Evolutionary conservation across 2,329 filamentous ascomycete species (phyloP).

Genomic region (Neofusicoccum laricinum): DNA sequence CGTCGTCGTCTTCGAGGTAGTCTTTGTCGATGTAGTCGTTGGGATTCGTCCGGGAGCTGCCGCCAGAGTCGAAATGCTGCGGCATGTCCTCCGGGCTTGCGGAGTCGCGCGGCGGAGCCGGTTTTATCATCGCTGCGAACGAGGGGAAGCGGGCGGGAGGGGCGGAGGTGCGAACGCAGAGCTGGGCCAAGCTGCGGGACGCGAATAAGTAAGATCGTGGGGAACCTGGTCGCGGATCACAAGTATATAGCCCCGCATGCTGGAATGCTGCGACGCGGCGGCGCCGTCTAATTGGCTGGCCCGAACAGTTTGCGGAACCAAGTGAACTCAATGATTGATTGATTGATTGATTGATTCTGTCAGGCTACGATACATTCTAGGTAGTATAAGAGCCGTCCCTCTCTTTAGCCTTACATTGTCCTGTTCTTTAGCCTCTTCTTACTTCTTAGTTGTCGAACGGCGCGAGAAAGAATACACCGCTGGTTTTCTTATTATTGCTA

Average conservation of each 20-base stretch:
- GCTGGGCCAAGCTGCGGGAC: neutral
- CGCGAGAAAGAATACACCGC: no score
- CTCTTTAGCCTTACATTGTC: no score
- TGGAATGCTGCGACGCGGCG: neutral
- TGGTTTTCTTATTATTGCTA: no score
- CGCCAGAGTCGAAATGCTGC: neutral
- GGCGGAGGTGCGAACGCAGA: neutral
- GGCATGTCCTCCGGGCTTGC: neutral
- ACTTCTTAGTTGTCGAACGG: no score
- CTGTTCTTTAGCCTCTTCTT: no score
- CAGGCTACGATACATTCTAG: no score
- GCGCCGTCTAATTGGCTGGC: neutral
- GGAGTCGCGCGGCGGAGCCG: neutral
- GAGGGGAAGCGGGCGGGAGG: neutral
- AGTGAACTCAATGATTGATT: neutral
- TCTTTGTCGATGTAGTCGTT: slow-evolving; percentile 8
- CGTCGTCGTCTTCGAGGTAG: neutral
- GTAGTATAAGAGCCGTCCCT: no score
- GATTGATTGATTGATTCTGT: no score
- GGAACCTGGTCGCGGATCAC: slow-evolving; percentile 4
- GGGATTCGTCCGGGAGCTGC: neutral
- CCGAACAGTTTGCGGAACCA: neutral
- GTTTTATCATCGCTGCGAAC: neutral
- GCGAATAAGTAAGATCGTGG: slow-evolving; percentile 1
- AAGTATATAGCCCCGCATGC: neutral